Base-by-base conservation (phyloP, 176 grass and related monocot species). In the Zizania latifolia region DNA sequence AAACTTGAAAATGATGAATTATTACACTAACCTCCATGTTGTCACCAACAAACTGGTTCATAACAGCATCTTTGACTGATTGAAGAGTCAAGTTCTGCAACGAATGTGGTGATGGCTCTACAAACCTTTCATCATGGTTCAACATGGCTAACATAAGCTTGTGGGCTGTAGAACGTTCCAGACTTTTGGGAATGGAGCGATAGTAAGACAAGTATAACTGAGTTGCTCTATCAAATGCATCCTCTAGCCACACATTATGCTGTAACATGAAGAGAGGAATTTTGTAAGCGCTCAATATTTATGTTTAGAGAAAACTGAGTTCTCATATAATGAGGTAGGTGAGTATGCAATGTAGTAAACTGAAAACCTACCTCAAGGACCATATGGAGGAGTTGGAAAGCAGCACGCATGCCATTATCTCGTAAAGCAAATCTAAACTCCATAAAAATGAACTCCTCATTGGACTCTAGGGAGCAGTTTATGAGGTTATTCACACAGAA, bases 371-470 rank as follows among this genome's bases (percentile, higher is more conserved):
- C 93, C 93, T 98, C 91, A 82, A 98, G 95, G 53, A 98, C 95
- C 95, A 98, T 98, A 86, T 98, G 95, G 59, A 98, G 89, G 83
- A 98, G 95, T 68, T 98, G 91, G 82, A 98, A 98, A 55, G 95
- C 95, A 77, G 95, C 95, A 73, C 89, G 86, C 95, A 98, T 98
- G 29, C 95, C 95, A 84, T 94, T 94, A 70, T 98, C 95, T 87
- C 95, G 88, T 70, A 98, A 80, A 60, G 95, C 83, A 86, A 98
- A 98, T 74, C 95, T 87, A 67, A 94, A 98, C 72, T 98, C 95
- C 89, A 98, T 98, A 85, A 83, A 93, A 48, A 94, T 92, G 68
- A 93, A 98, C 85, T 98, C 95, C 72, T 98, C 95, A 14, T 87
- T 98, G 72, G 91, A 98, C 83, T 98, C 95, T 30, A 98, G 73